A percentile compares a stretch with the other conserved stretches of the same genome.
These are phyloP conservation scores for Tubosaeta sp. DNA, from an alignment of 768 basidiomycete genomes.

Conservation along the genomic window DNA sequence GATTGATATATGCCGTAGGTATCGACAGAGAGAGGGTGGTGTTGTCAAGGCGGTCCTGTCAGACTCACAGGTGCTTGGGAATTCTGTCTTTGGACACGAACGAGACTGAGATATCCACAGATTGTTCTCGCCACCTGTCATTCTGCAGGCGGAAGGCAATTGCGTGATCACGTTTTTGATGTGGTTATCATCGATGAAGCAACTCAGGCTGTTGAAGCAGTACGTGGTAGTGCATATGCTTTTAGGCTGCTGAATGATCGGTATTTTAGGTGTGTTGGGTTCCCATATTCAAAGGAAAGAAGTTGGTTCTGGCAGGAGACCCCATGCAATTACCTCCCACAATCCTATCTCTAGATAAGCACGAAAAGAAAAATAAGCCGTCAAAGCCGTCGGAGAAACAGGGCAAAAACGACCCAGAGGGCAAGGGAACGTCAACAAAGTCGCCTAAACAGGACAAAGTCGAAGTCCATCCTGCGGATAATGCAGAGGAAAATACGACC, in stretches of 20 bases:
- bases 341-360: conserved; percentile 61
- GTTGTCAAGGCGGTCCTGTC: conserved; percentile 78
- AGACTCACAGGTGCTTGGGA: conserved; percentile 59
- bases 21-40: conserved; percentile 82
- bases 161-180: conserved; percentile 78
- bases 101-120: conserved; percentile 30
- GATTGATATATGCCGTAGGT: conserved; percentile 42
- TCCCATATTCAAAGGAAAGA: conserved; percentile 88
- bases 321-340: conserved; percentile 96
- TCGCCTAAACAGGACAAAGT: background rate
- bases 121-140: conserved; percentile 94
- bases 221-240: conserved; percentile 31
- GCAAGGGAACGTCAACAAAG: background rate
- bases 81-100: background rate
- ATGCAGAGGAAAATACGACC: background rate
- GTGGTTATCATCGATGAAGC: conserved; percentile 97
- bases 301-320: conserved; percentile 88
- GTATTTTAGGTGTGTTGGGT: conserved; percentile 68
- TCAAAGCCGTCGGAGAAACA: conserved; percentile 1
- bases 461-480: background rate
- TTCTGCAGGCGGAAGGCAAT: conserved; percentile 81
- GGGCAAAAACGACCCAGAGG: background rate
- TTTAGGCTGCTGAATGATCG: background rate
- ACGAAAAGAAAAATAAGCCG: conserved; percentile 28
- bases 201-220: conserved; percentile 93